Base-by-base conservation (phyloP, 768 basidiomycete genomes). In the Suillus hirtellus region DNA sequence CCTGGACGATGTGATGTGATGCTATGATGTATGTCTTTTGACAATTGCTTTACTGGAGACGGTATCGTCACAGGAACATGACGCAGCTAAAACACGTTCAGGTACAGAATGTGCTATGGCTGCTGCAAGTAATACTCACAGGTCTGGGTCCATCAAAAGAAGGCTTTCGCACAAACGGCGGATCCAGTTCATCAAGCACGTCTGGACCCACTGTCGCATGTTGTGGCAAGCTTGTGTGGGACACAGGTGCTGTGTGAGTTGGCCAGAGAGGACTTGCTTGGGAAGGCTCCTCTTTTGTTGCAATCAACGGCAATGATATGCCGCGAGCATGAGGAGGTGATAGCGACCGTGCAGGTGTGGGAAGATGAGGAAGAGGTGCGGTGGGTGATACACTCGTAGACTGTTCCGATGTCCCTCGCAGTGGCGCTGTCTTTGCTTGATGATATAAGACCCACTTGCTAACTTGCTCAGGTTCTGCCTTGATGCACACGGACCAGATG, bases 231-330 rank as follows among this genome's bases (percentile, higher is more conserved):
- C 12, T 60, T 21, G 14, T 19, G 15, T 10, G 21, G n/a, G 31
- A 35, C 9, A 60, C 31, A 35, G 37, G 19, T n/a, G n/a, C 11
- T 35, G 55, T 27, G 15, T 19, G 38, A 2, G n/a, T 35, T 11
- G 42, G 42, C 42, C 34, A 60, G 43, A 61, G 11, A 19, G 65
- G 65, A 4, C 59, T 53, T 6, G 24, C 1, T 21, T 47, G 35
- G 8, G 37, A 54, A n/a, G 43, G 12, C n/a, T 75, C 74, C 12
- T 65, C 34, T 62, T 75, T 75, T 55, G 76, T 65, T 10, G 69
- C 70, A 40, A 75, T 76, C 31, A 70, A 69, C 0, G 74, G 74
- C 37, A 76, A 56, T n/a, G 75, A 76, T 27, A 61, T 61, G 2
- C 62, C 60, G 1, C 66, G 67, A 0, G 64, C 62, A 58, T 37